Evolutionary conservation across 768 basidiomycete genomes (phyloP).

Genomic region (Kwoniella sp.): DNA sequence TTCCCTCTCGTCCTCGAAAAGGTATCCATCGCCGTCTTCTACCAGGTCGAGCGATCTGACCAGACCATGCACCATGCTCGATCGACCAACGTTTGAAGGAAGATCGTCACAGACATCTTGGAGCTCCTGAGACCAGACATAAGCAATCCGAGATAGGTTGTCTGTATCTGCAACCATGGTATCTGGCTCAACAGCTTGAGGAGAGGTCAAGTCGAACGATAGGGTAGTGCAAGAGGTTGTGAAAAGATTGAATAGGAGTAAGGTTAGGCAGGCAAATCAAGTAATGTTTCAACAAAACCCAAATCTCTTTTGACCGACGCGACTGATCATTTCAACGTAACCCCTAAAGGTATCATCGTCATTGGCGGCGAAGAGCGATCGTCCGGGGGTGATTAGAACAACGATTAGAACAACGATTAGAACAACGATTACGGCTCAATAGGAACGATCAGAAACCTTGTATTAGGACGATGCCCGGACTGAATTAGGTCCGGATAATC

Average conservation of each 20-base stretch:
- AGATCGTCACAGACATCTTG: slow-evolving; percentile 36
- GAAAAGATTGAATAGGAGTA: too few species aligned
- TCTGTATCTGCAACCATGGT: neutral
- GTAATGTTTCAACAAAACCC: too few species aligned
- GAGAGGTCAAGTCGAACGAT: neutral
- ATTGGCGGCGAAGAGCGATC: too few species aligned
- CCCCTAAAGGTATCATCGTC: too few species aligned
- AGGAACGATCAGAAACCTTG: neutral
- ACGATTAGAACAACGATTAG: too few species aligned
- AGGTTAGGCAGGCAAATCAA: too few species aligned
- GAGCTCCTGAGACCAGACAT: slow-evolving; percentile 37
- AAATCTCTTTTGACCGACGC: neutral
- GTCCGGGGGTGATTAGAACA: too few species aligned
- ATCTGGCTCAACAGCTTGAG: too few species aligned
- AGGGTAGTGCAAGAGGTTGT: too few species aligned
- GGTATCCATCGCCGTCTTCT: neutral
- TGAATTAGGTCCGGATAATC: neutral
- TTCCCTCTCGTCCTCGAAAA: too few species aligned
- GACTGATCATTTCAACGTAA: neutral
- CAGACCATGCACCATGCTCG: slow-evolving; percentile 46
- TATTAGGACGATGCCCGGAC: neutral
- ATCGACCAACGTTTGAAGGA: slow-evolving; percentile 43
- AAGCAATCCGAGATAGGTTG: slow-evolving; percentile 12
- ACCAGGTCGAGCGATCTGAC: slow-evolving; percentile 32
- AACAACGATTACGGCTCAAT: too few species aligned